phyloP scores from a whole-genome alignment of 1,284 basidiomycete genomes.

The Apiotrichum gracile region DNA sequence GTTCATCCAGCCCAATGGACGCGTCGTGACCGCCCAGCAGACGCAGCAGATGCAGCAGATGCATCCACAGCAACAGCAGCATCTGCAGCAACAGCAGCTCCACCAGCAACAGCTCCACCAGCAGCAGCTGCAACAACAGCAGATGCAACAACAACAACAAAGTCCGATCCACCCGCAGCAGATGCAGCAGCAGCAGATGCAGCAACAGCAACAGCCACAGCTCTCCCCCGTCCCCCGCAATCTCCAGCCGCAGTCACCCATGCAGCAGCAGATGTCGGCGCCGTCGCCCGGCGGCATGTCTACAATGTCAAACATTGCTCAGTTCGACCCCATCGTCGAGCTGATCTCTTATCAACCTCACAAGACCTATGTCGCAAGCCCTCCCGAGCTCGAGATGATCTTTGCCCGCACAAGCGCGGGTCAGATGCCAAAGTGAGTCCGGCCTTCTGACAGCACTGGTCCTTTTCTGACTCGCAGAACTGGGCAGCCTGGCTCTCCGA shows the following conservation, averaged over 20 bases:
- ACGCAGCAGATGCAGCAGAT: background rate
- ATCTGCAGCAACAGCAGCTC: constrained; percentile 1
- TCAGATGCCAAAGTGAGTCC: constrained; percentile 45
- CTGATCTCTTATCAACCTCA: constrained; percentile 43
- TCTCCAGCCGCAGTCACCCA: background rate
- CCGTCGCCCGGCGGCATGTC: background rate
- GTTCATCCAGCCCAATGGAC: background rate
- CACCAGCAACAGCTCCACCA: background rate
- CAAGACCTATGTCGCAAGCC: constrained; percentile 47
- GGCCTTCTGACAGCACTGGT: background rate
- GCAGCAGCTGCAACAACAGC: background rate
- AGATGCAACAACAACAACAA: constrained; percentile 8
- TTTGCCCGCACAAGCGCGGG: constrained; percentile 46
- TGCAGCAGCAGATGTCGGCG: constrained; percentile 53
- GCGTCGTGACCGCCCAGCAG: background rate
- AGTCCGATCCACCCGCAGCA: background rate
- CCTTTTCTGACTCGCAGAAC: constrained; percentile 59
- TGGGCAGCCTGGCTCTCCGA: constrained; percentile 69
- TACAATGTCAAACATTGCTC: background rate
- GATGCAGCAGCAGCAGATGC: background rate
- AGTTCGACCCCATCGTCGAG: constrained; percentile 42
- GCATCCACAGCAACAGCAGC: background rate
- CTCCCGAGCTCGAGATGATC: constrained; percentile 48
- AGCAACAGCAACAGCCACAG: background rate
- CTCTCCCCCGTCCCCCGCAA: background rate